These are phyloP conservation scores for Xylaria sp. DNA, from an alignment of 2,329 filamentous ascomycete species.

Conservation along the genomic window DNA sequence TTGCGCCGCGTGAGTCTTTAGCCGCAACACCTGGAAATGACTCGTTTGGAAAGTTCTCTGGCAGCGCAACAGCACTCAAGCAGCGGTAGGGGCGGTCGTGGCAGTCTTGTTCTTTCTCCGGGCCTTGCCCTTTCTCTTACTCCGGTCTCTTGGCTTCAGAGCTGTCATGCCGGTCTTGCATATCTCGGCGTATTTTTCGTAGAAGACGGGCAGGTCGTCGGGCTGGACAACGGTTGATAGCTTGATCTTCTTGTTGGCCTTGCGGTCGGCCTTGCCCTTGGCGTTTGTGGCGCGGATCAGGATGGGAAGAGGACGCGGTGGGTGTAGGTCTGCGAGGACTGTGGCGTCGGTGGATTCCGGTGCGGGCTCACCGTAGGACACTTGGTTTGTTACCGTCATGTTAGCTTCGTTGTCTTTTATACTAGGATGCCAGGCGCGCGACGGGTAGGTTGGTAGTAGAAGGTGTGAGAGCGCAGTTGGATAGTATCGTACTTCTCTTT, in stretches of 20 bases:
- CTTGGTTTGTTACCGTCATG: constrained; percentile 27
- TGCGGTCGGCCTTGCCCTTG: constrained; percentile 54
- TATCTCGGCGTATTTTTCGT: constrained; percentile 76
- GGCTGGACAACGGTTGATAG: constrained; percentile 77
- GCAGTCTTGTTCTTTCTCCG: constrained; percentile 61
- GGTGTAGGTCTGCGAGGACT: constrained; percentile 55
- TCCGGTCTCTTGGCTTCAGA: constrained; percentile 89
- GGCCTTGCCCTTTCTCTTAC: constrained; percentile 75
- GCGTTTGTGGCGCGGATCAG: constrained; percentile 82
- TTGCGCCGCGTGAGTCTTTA: background rate
- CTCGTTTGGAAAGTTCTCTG: background rate
- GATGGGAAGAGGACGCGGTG: constrained; percentile 59
- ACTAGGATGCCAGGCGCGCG: background rate
- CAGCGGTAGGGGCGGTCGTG: constrained; percentile 19
- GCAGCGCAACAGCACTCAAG: constrained; percentile 1
- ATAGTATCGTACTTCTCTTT: constrained; percentile 57
- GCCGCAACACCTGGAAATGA: background rate
- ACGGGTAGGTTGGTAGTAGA: background rate
- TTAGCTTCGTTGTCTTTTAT: constrained; percentile 1
- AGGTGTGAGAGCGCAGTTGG: background rate
- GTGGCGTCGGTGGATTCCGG: constrained; percentile 42
- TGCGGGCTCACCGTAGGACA: constrained; percentile 41
- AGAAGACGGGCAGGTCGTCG: constrained; percentile 74
- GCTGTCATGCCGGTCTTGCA: constrained; percentile 86
- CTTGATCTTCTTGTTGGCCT: constrained; percentile 55